A percentile compares a stretch with the other conserved stretches of the same genome.
These are phyloP conservation scores for Chenopodium formosanum DNA, from an alignment of 148 eudicot species.

Conservation along the genomic window DNA sequence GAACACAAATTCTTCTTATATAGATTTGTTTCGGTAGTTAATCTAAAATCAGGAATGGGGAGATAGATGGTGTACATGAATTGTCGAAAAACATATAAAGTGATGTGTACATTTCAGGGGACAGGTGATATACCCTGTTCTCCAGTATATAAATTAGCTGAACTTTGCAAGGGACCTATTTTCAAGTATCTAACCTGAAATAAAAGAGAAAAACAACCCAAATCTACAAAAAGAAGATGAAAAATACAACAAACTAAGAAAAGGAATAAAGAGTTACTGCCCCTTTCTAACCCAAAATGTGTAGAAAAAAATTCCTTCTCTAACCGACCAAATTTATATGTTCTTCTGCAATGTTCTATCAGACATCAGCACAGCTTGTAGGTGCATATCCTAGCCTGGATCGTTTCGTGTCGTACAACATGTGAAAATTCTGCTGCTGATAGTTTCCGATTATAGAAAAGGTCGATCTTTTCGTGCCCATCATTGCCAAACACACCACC, in stretches of 20 bases:
- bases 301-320: background rate
- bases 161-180: conserved; percentile 19
- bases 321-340: background rate
- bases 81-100: background rate
- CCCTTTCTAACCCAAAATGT: conserved; percentile 22
- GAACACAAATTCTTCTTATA: background rate
- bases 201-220: background rate
- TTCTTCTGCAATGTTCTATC: conserved; percentile 9
- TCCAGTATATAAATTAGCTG: conserved; percentile 19
- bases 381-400: conserved; percentile 95
- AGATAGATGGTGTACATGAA: conserved; percentile 1
- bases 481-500: conserved; percentile 70
- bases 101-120: conserved; percentile 29
- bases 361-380: conserved; percentile 64
- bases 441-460: conserved; percentile 91
- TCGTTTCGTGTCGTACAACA: conserved; percentile 73
- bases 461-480: conserved; percentile 55
- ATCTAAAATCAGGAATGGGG: background rate
- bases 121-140: conserved; percentile 22
- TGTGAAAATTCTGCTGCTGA: conserved; percentile 92
- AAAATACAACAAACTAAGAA: background rate
- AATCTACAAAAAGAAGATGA: conserved; percentile 11
- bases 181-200: conserved; percentile 15
- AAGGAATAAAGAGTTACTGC: background rate
- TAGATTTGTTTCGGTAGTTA: background rate